Evolutionary conservation across 2,329 filamentous ascomycete genomes (phyloP), one percentile per base, ranked within the genome.

Genomic region (Drechslerella dactyloides): DNA sequence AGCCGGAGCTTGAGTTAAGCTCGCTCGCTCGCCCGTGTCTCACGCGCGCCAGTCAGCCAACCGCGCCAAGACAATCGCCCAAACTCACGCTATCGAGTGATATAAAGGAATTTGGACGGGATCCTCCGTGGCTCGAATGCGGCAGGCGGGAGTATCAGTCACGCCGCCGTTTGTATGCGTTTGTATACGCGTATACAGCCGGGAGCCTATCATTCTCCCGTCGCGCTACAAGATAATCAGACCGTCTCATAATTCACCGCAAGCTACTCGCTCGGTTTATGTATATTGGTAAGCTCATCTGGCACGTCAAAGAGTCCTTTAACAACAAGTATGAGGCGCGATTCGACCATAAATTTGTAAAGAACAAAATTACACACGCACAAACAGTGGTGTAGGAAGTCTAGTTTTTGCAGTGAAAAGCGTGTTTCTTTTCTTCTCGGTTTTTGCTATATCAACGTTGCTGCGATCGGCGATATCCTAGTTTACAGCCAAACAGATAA

Each of bases 221-320:
- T 48, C 17, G 4, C 44, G 4, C 33, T 44, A 44, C 40, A 21
- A 48, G 21, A 5, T 15, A 4, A 42, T 2, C 5, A 11, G 17
- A n/a, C n/a, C n/a, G n/a, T n/a, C n/a, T n/a, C n/a, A n/a, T n/a
- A n/a, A n/a, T n/a, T n/a, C n/a, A n/a, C n/a, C n/a, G n/a, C n/a
- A n/a, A n/a, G n/a, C n/a, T n/a, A n/a, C n/a, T n/a, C n/a, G n/a
- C n/a, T n/a, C n/a, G n/a, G n/a, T n/a, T n/a, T n/a, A n/a, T n/a
- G n/a, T n/a, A n/a, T n/a, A n/a, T n/a, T n/a, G 51, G 40, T 40
- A 23, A 27, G 59, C 51, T 63, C 55, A 63, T 51, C 55, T 55
- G 59, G 17, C 51, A 55, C 51, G 37, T 63, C 50, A 48, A 55
- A 48, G 48, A 55, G 19, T 21, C n/a, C n/a, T 48, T 51, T 33